Evolutionary conservation across 2,329 filamentous ascomycete species (phyloP).

Genomic region (Septoria linicola): DNA sequence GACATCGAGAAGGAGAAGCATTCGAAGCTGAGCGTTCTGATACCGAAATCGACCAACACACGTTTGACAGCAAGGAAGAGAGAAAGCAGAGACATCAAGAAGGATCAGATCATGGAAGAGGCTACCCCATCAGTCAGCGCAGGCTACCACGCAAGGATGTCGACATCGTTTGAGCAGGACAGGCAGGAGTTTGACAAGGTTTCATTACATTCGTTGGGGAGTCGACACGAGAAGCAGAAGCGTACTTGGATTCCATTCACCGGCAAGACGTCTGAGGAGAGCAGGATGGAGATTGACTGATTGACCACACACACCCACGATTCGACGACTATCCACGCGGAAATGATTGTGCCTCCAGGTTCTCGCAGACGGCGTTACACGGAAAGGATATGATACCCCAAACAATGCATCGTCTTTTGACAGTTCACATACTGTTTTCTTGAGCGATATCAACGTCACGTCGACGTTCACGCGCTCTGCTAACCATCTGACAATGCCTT

Average conservation of each 20-base stretch:
- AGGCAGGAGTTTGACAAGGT: slow-evolving; percentile 4
- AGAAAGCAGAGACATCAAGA: background rate
- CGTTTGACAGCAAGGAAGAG: slow-evolving; percentile 2
- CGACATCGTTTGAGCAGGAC: slow-evolving; percentile 5
- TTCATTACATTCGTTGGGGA: slow-evolving; percentile 6
- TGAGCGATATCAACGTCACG: too few relatives aligned
- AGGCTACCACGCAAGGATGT: slow-evolving; percentile 11
- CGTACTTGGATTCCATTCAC: slow-evolving; percentile 1
- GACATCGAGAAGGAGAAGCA: slow-evolving; percentile 3
- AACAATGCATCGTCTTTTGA: too few relatives aligned
- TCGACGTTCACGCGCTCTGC: too few relatives aligned
- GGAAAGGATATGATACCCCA: too few relatives aligned
- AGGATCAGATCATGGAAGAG: background rate
- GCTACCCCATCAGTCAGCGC: background rate
- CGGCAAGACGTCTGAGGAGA: background rate
- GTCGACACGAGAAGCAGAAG: slow-evolving; percentile 7
- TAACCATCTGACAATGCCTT: too few relatives aligned
- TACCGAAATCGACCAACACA: background rate
- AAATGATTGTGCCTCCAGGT: too few relatives aligned
- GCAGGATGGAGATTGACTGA: slow-evolving; percentile 11
- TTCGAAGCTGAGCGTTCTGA: slow-evolving; percentile 6
- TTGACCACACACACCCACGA: background rate
- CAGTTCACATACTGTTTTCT: too few relatives aligned
- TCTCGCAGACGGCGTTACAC: too few relatives aligned
- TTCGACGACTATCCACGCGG: too few relatives aligned